Conservation (phyloP, 2,329 filamentous ascomycete species). For the Ampelomyces quisqualis region DNA sequence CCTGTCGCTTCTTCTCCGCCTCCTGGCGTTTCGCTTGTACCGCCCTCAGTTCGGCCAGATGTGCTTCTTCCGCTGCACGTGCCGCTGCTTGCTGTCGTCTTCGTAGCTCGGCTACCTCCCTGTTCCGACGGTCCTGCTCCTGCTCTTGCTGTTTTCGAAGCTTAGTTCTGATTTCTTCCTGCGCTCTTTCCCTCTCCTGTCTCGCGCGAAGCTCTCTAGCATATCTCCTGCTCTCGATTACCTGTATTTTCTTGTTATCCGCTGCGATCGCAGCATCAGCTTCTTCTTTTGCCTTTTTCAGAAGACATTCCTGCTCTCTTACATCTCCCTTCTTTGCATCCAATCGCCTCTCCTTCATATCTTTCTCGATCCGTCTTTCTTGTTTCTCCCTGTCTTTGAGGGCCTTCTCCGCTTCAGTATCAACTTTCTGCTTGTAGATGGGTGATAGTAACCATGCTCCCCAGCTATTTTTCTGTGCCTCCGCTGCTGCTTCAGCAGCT, state of each 20-base stretch:
- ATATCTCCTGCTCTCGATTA: background rate
- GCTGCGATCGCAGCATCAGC: slow-evolving; percentile 14
- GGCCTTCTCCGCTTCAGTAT: slow-evolving; percentile 39
- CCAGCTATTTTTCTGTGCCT: slow-evolving; percentile 39
- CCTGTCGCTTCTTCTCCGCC: background rate
- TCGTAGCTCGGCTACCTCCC: slow-evolving; percentile 1
- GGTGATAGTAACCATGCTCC: slow-evolving; percentile 25
- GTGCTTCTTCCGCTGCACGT: background rate
- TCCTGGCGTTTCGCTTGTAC: background rate
- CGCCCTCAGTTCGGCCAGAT: slow-evolving; percentile 2
- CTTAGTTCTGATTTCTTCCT: background rate
- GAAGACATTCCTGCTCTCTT: background rate
- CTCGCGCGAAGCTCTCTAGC: slow-evolving; percentile 1
- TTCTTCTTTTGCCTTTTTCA: slow-evolving; percentile 15
- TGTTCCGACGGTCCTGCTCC: background rate
- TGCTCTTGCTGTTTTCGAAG: slow-evolving; percentile 2
- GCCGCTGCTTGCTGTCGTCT: background rate
- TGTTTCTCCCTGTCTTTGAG: slow-evolving; percentile 34
- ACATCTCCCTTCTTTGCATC: slow-evolving; percentile 12
- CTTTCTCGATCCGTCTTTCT: slow-evolving; percentile 35
- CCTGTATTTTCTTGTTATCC: slow-evolving; percentile 16
- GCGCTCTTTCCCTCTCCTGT: background rate
- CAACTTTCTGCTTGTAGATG: slow-evolving; percentile 28
- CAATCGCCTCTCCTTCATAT: slow-evolving; percentile 37
- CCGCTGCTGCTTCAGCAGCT: slow-evolving; percentile 30